A percentile compares a stretch with the other conserved stretches of the same genome.
Evolutionary conservation across 192 early-diverging fungal genomes (phyloP).

Genomic region (Chytriomyces sp.): DNA sequence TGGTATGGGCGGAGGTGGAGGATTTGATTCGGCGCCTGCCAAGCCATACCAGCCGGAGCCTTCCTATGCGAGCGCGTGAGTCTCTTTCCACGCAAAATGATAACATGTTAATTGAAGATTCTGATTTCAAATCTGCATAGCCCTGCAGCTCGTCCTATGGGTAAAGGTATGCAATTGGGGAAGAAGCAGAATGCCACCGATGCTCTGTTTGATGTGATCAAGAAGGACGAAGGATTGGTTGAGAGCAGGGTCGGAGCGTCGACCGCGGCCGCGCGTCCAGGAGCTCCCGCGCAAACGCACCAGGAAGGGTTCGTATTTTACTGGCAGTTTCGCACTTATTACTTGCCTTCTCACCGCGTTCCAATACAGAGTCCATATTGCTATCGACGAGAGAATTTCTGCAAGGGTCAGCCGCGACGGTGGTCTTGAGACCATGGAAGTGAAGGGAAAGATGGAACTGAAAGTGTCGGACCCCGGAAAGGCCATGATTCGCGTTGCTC

Average conservation of each 20-base stretch:
- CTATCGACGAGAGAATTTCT: conserved; percentile 86
- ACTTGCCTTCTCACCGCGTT: background rate
- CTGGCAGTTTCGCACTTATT: too few relatives aligned
- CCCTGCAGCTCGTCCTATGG: conserved; percentile 23
- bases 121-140: background rate
- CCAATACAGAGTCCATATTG: conserved; percentile 73
- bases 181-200: conserved; percentile 75
- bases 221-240: conserved; percentile 75
- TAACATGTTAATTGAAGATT: background rate
- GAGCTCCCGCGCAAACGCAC: conserved; percentile 25
- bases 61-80: conserved; percentile 19
- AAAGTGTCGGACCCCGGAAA: conserved; percentile 71
- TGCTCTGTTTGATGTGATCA: conserved; percentile 80
- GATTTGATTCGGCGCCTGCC: conserved; percentile 39
- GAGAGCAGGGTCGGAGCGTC: conserved; percentile 33
- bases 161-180: conserved; percentile 94
- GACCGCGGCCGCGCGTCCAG: conserved; percentile 18
- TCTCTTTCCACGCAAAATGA: background rate
- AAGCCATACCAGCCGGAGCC: conserved; percentile 30
- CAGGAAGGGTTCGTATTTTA: conserved; percentile 41
- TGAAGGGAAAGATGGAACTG: conserved; percentile 89
- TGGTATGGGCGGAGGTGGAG: conserved; percentile 49
- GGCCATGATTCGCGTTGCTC: conserved; percentile 63
- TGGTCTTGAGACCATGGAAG: conserved; percentile 87
- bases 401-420: conserved; percentile 86